A percentile compares a stretch with the other conserved stretches of the same genome.
Conservation (phyloP, 345 rosid species). For the Eucalyptus sp. region DNA sequence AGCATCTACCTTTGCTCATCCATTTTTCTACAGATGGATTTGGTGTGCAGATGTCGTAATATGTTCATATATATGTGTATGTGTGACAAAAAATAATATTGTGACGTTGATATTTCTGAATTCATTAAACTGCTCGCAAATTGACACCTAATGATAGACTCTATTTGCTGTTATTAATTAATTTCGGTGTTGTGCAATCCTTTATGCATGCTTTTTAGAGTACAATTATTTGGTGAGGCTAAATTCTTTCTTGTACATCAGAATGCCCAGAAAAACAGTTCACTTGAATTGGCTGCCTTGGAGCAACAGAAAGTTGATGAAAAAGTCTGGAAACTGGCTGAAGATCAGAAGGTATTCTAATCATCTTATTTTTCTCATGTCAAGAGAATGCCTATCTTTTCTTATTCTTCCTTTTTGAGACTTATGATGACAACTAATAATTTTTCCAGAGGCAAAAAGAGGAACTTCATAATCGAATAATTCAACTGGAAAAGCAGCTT, state of each 20-base stretch:
- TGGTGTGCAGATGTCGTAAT: not conserved
- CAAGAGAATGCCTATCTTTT: not conserved
- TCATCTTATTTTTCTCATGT: not conserved
- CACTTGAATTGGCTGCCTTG: constrained; percentile 58
- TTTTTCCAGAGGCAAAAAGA: constrained; percentile 59
- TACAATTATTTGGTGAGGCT: not conserved
- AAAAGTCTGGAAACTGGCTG: constrained; percentile 63
- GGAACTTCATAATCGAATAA: constrained; percentile 50
- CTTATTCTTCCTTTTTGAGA: not conserved
- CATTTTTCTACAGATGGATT: not conserved
- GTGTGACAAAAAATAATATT: not conserved
- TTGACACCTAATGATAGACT: not conserved
- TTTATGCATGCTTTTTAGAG: not conserved
- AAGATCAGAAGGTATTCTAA: constrained; percentile 72
- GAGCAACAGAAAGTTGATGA: constrained; percentile 79
- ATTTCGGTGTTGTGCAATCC: not conserved
- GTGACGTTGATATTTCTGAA: not conserved
- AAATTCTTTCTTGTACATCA: constrained; percentile 2
- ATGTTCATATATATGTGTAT: not conserved
- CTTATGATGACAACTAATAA: not conserved
- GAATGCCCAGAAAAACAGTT: constrained; percentile 48
- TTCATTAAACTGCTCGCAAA: not conserved
- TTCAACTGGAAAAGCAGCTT: constrained; percentile 60
- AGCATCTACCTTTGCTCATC: not conserved
- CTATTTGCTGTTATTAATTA: not conserved